Conservation (phyloP, 2,329 filamentous ascomycete species). For the Zymoseptoria pseudotritici region DNA sequence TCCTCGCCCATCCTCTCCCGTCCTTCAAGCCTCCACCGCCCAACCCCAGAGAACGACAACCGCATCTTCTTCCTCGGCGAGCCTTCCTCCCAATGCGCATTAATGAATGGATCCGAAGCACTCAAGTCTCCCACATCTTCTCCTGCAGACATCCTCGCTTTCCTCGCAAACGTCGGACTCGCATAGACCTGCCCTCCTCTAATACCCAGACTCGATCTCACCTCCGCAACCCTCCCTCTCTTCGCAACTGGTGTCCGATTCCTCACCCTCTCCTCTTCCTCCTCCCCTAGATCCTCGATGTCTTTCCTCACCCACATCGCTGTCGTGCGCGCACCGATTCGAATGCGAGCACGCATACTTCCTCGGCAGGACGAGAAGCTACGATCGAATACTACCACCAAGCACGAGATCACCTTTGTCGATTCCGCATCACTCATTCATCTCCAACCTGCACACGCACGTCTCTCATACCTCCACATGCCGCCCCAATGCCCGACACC, state of each 20-base stretch:
- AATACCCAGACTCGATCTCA: conserved; percentile 12
- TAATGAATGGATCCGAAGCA: conserved; percentile 56
- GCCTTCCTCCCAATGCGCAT: conserved; percentile 52
- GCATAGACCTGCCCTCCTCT: conserved; percentile 32
- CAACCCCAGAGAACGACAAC: conserved; percentile 60
- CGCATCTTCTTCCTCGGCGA: conserved; percentile 60
- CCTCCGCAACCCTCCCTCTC: background rate
- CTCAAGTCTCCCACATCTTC: conserved; percentile 57
- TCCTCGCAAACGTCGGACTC: conserved; percentile 74
- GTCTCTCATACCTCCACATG: no score
- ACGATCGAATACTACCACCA: no score
- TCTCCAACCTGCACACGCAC: no score
- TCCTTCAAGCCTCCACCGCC: conserved; percentile 67
- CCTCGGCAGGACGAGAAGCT: no score
- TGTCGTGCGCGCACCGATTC: no score
- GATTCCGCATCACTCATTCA: no score
- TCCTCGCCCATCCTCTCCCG: conserved; percentile 65
- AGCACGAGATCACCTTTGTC: no score
- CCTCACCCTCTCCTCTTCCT: background rate
- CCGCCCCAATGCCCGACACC: no score
- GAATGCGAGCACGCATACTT: no score
- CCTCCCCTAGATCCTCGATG: background rate
- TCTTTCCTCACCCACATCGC: no score
- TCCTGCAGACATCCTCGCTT: conserved; percentile 61
- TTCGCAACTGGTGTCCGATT: conserved; percentile 5